Conservation (phyloP, 2,329 filamentous ascomycete genomes). For the Fusarium subtropicale region DNA sequence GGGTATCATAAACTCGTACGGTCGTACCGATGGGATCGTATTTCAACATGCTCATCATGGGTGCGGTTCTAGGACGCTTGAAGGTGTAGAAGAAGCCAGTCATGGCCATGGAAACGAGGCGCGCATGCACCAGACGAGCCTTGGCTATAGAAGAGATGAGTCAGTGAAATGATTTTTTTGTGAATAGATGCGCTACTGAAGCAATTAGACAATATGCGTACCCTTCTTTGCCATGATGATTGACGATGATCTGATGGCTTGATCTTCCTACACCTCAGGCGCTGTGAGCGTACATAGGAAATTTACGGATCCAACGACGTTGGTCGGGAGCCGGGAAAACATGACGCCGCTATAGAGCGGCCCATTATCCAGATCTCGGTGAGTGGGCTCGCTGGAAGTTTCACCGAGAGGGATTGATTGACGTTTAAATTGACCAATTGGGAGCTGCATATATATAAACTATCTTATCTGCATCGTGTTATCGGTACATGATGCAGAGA, state of each 20-base stretch:
- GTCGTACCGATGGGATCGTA: constrained; percentile 91
- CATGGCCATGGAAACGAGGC: constrained; percentile 97
- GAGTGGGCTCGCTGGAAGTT: neutral
- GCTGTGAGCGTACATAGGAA: constrained; percentile 37
- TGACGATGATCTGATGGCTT: constrained; percentile 30
- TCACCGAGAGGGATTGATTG: constrained; percentile 16
- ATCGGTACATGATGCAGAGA: constrained; percentile 19
- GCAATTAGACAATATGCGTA: constrained; percentile 13
- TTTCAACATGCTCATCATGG: constrained; percentile 96
- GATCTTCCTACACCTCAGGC: constrained; percentile 20
- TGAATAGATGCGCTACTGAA: neutral
- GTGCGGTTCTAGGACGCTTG: constrained; percentile 80
- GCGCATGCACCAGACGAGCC: constrained; percentile 91
- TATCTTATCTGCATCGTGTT: constrained; percentile 22
- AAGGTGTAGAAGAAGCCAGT: constrained; percentile 97
- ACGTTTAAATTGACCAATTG: constrained; percentile 34
- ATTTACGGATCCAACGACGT: constrained; percentile 40
- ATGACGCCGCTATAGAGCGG: constrained; percentile 24
- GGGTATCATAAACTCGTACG: neutral
- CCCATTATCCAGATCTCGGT: constrained; percentile 2
- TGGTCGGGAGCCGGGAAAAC: constrained; percentile 37
- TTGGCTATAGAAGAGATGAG: constrained; percentile 70
- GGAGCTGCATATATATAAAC: neutral
- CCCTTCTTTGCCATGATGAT: constrained; percentile 48
- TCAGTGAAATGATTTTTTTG: constrained; percentile 10